Percentiles rank a stretch among this genome's conserved stretches.
phyloP scores from a whole-genome alignment of 768 basidiomycete genomes.

The Suillus decipiens region DNA sequence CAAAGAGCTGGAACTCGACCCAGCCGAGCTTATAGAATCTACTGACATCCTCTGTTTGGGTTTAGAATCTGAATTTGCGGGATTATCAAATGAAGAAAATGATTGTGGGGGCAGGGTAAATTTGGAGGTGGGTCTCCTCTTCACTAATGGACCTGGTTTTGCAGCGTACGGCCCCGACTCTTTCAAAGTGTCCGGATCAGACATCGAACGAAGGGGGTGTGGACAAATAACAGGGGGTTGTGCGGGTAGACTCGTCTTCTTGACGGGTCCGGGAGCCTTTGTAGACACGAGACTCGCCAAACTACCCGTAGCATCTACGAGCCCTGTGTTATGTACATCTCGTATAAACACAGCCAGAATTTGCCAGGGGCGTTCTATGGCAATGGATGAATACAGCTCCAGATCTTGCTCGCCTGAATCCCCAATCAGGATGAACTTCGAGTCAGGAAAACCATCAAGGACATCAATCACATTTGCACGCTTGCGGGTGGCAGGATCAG shows the following conservation, averaged over 20 bases:
- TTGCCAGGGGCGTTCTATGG: constrained; percentile 65
- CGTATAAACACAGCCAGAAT: constrained; percentile 83
- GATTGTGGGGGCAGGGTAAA: constrained; percentile 1
- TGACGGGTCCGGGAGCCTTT: constrained; percentile 5
- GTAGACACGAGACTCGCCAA: constrained; percentile 9
- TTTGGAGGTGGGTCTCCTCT: not conserved
- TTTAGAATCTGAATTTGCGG: constrained; percentile 26
- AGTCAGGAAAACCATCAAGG: constrained; percentile 69
- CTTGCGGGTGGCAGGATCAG: constrained; percentile 83
- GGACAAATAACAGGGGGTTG: not conserved
- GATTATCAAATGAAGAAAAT: constrained; percentile 8
- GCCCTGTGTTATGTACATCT: constrained; percentile 52
- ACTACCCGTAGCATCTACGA: constrained; percentile 68
- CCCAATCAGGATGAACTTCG: constrained; percentile 83
- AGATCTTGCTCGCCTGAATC: constrained; percentile 96
- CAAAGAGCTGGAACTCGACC: constrained; percentile 22
- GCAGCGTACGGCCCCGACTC: not conserved
- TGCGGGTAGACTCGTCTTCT: constrained; percentile 14
- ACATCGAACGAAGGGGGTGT: constrained; percentile 7
- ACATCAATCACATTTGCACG: constrained; percentile 78
- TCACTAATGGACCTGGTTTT: not conserved
- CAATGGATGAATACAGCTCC: constrained; percentile 82
- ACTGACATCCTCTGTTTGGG: constrained; percentile 18
- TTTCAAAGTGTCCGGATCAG: constrained; percentile 1
- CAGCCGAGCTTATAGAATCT: constrained; percentile 27